These are phyloP conservation scores for Glutinoglossum americanum DNA, from an alignment of 495 filamentous ascomycete species.

Conservation along the genomic window DNA sequence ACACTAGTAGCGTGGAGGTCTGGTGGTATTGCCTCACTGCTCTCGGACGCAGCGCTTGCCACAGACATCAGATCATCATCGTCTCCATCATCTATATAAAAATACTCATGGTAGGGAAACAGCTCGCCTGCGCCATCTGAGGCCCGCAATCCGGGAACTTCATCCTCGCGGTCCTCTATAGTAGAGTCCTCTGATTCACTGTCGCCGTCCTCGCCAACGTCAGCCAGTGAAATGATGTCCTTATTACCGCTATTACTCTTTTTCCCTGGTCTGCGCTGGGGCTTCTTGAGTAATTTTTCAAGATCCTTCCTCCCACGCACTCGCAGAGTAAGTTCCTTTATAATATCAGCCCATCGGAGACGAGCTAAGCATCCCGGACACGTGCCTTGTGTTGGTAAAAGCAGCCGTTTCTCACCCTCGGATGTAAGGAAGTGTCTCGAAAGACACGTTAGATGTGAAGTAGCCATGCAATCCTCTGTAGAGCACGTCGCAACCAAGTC, in stretches of 20 bases:
- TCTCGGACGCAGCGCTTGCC: constrained; percentile 17
- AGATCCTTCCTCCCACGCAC: constrained; percentile 43
- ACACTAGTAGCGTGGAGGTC: constrained; percentile 3
- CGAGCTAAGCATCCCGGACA: constrained; percentile 50
- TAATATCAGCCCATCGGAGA: constrained; percentile 53
- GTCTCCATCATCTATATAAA: constrained; percentile 8
- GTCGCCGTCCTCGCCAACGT: constrained; percentile 7
- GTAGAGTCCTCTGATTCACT: constrained; percentile 6
- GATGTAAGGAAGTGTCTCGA: constrained; percentile 36
- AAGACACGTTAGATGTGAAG: constrained; percentile 60
- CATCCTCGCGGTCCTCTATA: constrained; percentile 3
- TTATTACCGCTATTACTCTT: constrained; percentile 6
- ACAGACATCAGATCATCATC: constrained; percentile 12
- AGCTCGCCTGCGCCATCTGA: neutral
- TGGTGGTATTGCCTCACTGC: constrained; percentile 7
- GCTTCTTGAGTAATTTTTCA: constrained; percentile 38
- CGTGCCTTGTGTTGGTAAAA: constrained; percentile 46
- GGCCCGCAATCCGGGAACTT: constrained; percentile 9
- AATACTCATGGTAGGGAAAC: neutral
- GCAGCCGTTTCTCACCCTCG: constrained; percentile 12
- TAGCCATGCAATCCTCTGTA: constrained; percentile 36
- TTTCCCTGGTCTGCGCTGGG: constrained; percentile 13
- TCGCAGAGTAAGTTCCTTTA: constrained; percentile 60
- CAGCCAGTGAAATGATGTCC: constrained; percentile 6
- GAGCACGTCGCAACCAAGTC: constrained; percentile 51